Evolutionary conservation across 2,329 filamentous ascomycete species (phyloP), one percentile per base, ranked within the genome.

Genomic region (Neonectria sp.): DNA sequence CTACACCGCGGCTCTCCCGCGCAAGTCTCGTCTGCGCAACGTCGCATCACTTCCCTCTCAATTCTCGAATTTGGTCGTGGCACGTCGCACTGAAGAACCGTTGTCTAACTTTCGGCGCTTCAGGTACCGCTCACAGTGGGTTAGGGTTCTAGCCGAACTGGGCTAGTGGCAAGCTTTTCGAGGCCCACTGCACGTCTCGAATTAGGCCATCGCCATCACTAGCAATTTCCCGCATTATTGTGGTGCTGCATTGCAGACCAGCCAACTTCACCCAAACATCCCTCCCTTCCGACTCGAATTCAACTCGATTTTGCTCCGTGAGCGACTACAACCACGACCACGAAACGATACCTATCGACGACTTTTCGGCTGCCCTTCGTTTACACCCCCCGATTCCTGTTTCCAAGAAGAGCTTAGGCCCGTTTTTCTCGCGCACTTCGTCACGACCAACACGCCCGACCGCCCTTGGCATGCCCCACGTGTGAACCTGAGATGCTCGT

Each of bases 171-270:
- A 55, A 65, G 62, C 58, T 66, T 55, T 69, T 68, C 60, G 57
- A 67, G 69, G 67, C 68, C 63, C 69, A 68, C 58, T 64, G 59
- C 73, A 67, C 68, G 58, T 68, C 68, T 71, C 69, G 63, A 73
- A 66, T 69, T 73, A 67, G 71, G 68, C 70, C 71, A 73, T 77
- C 72, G 73, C 74, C 77, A 79, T 75, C 72, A 57, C 75, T 71
- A 75, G 78, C 77, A 81, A 81, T 81, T 81, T 81, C 79, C 77
- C 78, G 62, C 79, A 77, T 77, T 77, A 73, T 72, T 74, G 66
- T 63, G 69, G 67, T 55, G 45, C 60, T 67, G 60, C 68, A 69
- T 69, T 67, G 60, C 40, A 45, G n/a, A 12, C 60, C 63, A 59
- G 55, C 65, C 68, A 73, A 74, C 69, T 70, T 70, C 60, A 63